Evolutionary conservation across 2,329 filamentous ascomycete genomes (phyloP).

Genomic region (Ceratocystis smalleyi): DNA sequence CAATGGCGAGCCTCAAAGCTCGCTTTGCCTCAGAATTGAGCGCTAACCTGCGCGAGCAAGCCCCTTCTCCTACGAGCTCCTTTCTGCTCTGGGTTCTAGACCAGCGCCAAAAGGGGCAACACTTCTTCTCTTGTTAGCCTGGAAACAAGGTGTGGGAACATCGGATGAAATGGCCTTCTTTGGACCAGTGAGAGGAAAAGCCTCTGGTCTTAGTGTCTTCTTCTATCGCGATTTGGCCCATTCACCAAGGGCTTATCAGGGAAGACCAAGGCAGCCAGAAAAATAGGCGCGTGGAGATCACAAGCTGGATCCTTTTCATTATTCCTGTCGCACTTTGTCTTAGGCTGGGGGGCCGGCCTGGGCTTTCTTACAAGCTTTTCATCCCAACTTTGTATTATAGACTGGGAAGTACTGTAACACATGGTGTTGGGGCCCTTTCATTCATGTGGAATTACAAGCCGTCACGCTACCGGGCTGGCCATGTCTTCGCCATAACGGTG

Average conservation of each 20-base stretch:
- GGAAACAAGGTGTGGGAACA: background rate
- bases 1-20: background rate
- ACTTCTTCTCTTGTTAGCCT: background rate
- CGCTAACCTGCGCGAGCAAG: background rate
- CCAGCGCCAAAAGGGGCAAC: background rate
- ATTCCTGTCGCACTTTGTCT: background rate
- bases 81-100: background rate
- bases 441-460: too few relatives aligned
- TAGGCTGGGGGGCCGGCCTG: background rate
- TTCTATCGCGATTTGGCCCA: background rate
- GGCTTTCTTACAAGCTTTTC: background rate
- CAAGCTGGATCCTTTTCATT: background rate
- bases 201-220: background rate
- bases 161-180: background rate
- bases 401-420: background rate
- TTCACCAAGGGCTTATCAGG: background rate
- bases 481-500: too few relatives aligned
- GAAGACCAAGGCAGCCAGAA: background rate
- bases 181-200: background rate
- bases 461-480: too few relatives aligned
- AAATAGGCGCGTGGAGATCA: background rate
- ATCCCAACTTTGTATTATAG: background rate
- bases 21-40: slow-evolving; percentile 2
- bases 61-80: background rate
- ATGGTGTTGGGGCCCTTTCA: too few relatives aligned